These are phyloP conservation scores for Scheffersomyces titani DNA, from an alignment of 1,139 yeast species.

Conservation along the genomic window DNA sequence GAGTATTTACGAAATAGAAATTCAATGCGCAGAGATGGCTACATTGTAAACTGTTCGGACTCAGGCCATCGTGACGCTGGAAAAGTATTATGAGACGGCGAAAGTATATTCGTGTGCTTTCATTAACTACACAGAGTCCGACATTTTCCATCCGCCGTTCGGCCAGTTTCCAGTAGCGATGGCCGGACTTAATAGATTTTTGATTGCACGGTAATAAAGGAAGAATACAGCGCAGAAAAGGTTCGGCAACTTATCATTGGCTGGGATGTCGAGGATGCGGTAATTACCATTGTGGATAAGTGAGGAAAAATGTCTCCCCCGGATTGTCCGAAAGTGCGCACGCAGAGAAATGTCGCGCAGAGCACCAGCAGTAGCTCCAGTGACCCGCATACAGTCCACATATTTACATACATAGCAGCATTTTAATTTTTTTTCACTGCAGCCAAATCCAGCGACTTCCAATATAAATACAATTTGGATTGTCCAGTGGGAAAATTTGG, in stretches of 20 bases:
- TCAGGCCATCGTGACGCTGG: background rate
- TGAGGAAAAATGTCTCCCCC: background rate
- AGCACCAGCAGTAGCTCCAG: background rate
- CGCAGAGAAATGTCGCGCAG: background rate
- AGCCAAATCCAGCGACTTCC: conserved; percentile 1
- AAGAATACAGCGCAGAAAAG: background rate
- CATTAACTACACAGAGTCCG: background rate
- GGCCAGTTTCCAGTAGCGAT: background rate
- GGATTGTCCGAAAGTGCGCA: background rate
- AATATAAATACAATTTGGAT: background rate
- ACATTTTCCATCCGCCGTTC: background rate
- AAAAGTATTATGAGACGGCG: background rate
- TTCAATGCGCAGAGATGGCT: too few species aligned
- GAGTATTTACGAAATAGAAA: too few species aligned
- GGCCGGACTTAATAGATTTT: background rate
- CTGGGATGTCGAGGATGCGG: background rate
- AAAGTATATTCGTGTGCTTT: background rate
- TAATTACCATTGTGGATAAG: background rate
- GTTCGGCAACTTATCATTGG: background rate
- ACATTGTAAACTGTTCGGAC: background rate
- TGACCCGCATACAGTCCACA: background rate
- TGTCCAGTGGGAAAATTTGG: conserved; percentile 1
- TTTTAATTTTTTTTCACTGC: conserved; percentile 1
- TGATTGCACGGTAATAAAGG: background rate
- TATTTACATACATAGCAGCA: background rate